Evolutionary conservation across 2,329 filamentous ascomycete species (phyloP), one percentile per base, ranked within the genome.

Genomic region (Anthostomella pinea): DNA sequence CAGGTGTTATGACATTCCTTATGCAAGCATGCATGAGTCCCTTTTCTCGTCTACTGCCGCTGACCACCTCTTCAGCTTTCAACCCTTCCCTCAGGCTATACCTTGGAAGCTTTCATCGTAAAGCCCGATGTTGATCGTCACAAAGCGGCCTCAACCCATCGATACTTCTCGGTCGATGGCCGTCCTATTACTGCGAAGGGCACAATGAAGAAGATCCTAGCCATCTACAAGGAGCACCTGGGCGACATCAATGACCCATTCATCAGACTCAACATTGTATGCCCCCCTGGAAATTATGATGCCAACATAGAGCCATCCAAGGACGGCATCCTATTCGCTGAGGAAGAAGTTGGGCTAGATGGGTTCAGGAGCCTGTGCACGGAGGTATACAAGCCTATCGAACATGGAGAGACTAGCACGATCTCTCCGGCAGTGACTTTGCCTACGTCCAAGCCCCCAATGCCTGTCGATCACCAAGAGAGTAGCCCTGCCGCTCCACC

Each of bases 281-380:
- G 83, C 51, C 72, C 77, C 0, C 54, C 65, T 1, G 70, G 71
- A 18, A 80, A 69, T 39, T 90, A 90, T 51, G 85, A 90, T 59
- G 68, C 73, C 2, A 90, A 89, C 47, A 61, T 89, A 5, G 79
- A 87, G 41, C 77, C 84, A 3, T 68, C 77, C 3, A 90, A 90
- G 54, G 79, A 87, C 38, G 78, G 87, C 49, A 72, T 90, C 2
- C 52, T 87, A 1, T 88, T 90, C 52, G 67, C 66, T 4, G 66
- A 86, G 33, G 73, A 81, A 43, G 30, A 58, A 2, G 31, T 35
- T 2, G 28, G 78, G 0, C 45, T 77, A 2, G 49, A 63, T n/a
- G 57, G 67, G 13, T 78, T 79, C 32, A 65, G 66, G 21, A 45
- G 45, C 1, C 53, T 77, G 13, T 73, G 71, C 15, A 48, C 54